A percentile compares a stretch with the other conserved stretches of the same genome.
Conservation (phyloP, 257 asterid genomes). For the Rauvolfia tetraphylla region DNA sequence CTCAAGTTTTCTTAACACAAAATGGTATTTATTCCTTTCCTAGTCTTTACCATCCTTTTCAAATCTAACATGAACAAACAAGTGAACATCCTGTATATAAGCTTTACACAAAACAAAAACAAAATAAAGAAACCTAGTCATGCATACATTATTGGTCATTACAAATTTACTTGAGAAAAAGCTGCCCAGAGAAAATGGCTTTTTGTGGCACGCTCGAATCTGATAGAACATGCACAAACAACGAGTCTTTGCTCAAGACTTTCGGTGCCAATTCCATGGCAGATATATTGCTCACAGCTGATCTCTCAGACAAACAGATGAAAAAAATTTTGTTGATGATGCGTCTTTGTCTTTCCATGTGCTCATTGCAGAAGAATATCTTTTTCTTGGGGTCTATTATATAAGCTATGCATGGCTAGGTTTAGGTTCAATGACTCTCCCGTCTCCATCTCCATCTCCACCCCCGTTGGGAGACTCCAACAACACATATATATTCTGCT, state of each 20-base stretch:
- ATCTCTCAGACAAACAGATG: too few species aligned
- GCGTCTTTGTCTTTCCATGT: constrained; percentile 6
- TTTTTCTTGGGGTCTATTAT: background rate
- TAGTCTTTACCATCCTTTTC: too few species aligned
- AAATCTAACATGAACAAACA: too few species aligned
- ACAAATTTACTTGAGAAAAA: constrained; percentile 2
- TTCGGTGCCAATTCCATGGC: constrained; percentile 17
- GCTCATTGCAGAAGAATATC: background rate
- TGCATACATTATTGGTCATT: background rate
- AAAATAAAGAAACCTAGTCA: too few species aligned
- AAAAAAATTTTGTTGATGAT: constrained; percentile 13
- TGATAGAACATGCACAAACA: too few species aligned
- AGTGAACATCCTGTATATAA: too few species aligned
- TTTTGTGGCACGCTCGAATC: constrained; percentile 23
- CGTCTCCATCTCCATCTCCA: background rate
- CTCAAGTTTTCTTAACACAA: too few species aligned
- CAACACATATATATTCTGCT: too few species aligned
- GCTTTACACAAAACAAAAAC: too few species aligned
- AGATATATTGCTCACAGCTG: too few species aligned
- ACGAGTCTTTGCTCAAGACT: constrained; percentile 22
- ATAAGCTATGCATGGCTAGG: background rate
- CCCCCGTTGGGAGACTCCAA: too few species aligned
- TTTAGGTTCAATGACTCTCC: background rate
- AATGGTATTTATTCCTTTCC: too few species aligned
- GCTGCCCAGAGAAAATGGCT: constrained; percentile 28